These are phyloP conservation scores for Cyclotella atomus DNA, from an alignment of 108 stramenopile species.

Conservation along the genomic window DNA sequence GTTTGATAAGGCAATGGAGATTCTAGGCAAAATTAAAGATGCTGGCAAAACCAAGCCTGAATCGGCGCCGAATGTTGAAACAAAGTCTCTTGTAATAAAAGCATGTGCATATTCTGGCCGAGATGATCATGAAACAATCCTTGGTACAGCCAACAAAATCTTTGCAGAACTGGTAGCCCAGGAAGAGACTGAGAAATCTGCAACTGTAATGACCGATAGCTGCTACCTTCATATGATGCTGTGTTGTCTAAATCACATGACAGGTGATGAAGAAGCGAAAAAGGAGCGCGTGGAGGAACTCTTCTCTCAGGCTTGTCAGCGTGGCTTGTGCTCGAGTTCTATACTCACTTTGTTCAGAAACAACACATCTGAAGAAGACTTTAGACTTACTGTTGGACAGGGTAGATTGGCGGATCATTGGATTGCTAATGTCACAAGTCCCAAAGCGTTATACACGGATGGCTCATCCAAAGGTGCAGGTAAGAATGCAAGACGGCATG, in stretches of 20 bases:
- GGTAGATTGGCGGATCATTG: constrained; percentile 54
- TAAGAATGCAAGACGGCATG: constrained; percentile 51
- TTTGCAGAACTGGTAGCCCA: constrained; percentile 24
- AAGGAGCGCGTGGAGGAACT: constrained; percentile 40
- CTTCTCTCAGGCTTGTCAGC: constrained; percentile 52
- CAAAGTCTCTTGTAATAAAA: constrained; percentile 48
- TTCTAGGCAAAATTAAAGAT: constrained; percentile 31
- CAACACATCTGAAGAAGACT: constrained; percentile 49
- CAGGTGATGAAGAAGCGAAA: constrained; percentile 22
- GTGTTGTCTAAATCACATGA: constrained; percentile 26
- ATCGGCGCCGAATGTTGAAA: constrained; percentile 34
- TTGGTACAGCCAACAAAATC: constrained; percentile 30
- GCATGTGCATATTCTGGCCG: constrained; percentile 33
- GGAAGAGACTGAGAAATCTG: constrained; percentile 36
- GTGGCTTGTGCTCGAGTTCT: constrained; percentile 30
- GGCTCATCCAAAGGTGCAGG: constrained; percentile 45
- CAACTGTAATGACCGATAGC: constrained; percentile 37
- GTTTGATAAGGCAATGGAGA: constrained; percentile 25
- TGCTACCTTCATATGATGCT: constrained; percentile 54
- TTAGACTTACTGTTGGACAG: constrained; percentile 43
- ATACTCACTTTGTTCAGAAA: constrained; percentile 40
- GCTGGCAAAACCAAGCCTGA: constrained; percentile 13
- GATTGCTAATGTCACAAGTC: constrained; percentile 51
- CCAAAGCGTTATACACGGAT: constrained; percentile 51
- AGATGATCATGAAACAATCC: constrained; percentile 34